These are phyloP conservation scores for Logfia minima DNA, from an alignment of 129 eudicot genomes.

Conservation along the genomic window DNA sequence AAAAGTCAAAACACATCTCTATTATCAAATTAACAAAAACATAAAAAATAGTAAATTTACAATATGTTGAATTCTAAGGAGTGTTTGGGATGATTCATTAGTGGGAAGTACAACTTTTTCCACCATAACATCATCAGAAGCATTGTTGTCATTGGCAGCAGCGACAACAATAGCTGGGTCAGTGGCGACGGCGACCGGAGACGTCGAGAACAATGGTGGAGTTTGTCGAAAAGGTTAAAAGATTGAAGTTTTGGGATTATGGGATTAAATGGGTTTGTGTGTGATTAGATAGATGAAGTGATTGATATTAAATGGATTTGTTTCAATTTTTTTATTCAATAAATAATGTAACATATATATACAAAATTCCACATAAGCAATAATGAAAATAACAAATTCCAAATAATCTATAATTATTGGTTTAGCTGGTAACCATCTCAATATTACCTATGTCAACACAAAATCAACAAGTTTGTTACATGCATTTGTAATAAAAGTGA, in stretches of 20 bases:
- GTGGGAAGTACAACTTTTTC: slow-evolving; percentile 74
- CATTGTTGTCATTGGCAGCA: slow-evolving; percentile 4
- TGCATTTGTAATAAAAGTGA: too few relatives aligned
- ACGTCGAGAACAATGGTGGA: slow-evolving; percentile 25
- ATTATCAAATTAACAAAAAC: not conserved
- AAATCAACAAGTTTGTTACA: too few relatives aligned
- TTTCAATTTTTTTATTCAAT: too few relatives aligned
- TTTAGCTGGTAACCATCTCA: too few relatives aligned
- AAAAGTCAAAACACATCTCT: not conserved
- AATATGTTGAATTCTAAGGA: slow-evolving; percentile 84
- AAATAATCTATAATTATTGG: too few relatives aligned
- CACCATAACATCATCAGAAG: slow-evolving; percentile 22
- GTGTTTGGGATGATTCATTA: slow-evolving; percentile 66
- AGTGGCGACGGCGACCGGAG: slow-evolving; percentile 35
- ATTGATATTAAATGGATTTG: slow-evolving; percentile 23
- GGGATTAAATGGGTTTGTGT: slow-evolving; percentile 34
- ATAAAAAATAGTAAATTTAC: slow-evolving; percentile 33
- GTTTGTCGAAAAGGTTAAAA: slow-evolving; percentile 31
- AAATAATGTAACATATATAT: too few relatives aligned
- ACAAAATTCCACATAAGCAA: too few relatives aligned
- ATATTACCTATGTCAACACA: too few relatives aligned
- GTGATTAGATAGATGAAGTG: slow-evolving; percentile 40
- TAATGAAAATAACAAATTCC: too few relatives aligned
- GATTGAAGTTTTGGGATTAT: slow-evolving; percentile 11
- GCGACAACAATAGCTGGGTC: slow-evolving; percentile 29